phyloP scores from a whole-genome alignment of 73 alveolate species.

The Paraurostyla sp. region DNA sequence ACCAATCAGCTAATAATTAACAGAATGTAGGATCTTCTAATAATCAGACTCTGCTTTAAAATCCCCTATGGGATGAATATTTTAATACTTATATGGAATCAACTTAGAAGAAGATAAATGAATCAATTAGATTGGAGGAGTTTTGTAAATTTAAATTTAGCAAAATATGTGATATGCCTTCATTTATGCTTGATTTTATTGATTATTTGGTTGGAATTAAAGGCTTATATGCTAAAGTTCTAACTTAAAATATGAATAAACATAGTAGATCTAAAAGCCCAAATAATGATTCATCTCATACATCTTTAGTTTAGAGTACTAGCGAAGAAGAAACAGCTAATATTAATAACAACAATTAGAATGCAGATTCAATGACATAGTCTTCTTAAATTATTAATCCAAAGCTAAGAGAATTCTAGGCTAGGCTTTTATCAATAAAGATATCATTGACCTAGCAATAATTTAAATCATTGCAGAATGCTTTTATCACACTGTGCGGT shows the following conservation, averaged over 20 bases:
- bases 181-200: constrained; percentile 1
- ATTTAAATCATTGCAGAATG: neutral
- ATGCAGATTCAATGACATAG: neutral
- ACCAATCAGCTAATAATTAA: neutral
- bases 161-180: neutral
- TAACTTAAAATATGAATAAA: neutral
- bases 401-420: neutral
- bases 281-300: neutral
- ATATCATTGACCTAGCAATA: neutral
- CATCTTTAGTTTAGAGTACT: neutral
- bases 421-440: neutral
- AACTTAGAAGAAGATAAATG: constrained; percentile 9
- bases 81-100: constrained; percentile 38
- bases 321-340: neutral
- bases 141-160: neutral
- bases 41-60: neutral
- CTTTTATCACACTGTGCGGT: constrained; percentile 3
- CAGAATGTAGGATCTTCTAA: too few species aligned
- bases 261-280: neutral
- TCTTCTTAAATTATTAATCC: neutral
- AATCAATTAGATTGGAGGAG: constrained; percentile 1
- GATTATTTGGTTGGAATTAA: neutral
- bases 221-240: neutral
- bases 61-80: constrained; percentile 47
- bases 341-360: neutral